Percentiles rank a stretch among this genome's conserved stretches.
These are phyloP conservation scores for Saksenaea vasiformis DNA, from an alignment of 371 early-diverging fungal species.

Conservation along the genomic window DNA sequence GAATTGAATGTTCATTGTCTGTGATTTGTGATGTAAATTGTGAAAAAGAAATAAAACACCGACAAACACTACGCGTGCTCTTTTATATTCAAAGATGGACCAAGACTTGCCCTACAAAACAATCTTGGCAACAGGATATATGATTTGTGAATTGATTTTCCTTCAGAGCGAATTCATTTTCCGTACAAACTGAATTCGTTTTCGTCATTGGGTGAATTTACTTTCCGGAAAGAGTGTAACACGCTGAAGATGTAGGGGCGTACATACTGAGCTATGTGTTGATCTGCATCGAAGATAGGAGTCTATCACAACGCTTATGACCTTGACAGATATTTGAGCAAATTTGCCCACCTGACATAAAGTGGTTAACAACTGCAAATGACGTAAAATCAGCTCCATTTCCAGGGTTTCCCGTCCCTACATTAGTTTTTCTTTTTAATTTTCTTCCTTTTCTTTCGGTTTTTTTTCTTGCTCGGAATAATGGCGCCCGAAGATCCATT, in stretches of 20 bases:
- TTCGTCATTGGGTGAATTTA: not conserved
- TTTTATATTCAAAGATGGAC: not conserved
- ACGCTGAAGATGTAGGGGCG: no score
- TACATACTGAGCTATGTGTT: no score
- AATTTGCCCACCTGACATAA: no score
- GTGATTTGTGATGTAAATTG: constrained; percentile 10
- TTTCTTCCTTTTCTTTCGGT: no score
- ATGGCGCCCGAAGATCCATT: no score
- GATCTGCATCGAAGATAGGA: no score
- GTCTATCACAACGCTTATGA: no score
- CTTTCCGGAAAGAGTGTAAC: not conserved
- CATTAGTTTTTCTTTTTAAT: no score
- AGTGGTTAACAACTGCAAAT: not conserved
- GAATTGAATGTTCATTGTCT: constrained; percentile 18
- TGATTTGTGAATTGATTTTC: no score
- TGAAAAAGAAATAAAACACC: not conserved
- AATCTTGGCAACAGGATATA: no score
- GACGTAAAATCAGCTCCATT: not conserved
- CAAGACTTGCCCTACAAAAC: not conserved
- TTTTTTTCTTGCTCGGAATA: no score
- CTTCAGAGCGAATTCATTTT: not conserved
- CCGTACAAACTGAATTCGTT: not conserved
- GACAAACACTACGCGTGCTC: constrained; percentile 6
- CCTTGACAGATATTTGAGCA: no score
- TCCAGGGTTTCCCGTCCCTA: not conserved